Percentiles rank a stretch among this genome's conserved stretches.
These are phyloP conservation scores for Hyphopichia burtonii DNA, from an alignment of 1,139 yeast genomes.

Conservation along the genomic window DNA sequence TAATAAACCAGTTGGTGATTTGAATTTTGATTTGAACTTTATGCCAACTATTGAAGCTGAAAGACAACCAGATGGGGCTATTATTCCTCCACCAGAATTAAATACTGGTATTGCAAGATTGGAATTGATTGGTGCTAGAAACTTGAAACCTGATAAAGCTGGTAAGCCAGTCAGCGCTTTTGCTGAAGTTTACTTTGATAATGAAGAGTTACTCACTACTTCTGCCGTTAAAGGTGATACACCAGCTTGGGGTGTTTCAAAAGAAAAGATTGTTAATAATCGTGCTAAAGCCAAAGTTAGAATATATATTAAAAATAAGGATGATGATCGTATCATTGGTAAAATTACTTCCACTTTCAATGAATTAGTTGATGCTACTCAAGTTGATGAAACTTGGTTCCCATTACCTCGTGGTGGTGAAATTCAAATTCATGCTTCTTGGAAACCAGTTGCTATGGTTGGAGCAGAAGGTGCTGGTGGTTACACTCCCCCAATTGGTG, in stretches of 20 bases:
- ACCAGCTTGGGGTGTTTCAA: conserved; percentile 66
- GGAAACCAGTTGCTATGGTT: conserved; percentile 84
- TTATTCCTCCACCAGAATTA: conserved; percentile 85
- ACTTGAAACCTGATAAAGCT: conserved; percentile 34
- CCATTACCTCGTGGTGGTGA: conserved; percentile 71
- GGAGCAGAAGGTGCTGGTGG: conserved; percentile 70
- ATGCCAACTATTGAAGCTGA: conserved; percentile 80
- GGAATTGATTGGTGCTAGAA: conserved; percentile 51
- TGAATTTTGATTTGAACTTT: conserved; percentile 68
- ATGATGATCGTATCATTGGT: conserved; percentile 55
- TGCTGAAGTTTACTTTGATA: conserved; percentile 69
- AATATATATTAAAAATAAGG: conserved; percentile 64
- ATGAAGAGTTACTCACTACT: conserved; percentile 58
- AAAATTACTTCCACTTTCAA: conserved; percentile 64
- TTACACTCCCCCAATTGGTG: conserved; percentile 92
- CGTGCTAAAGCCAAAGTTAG: conserved; percentile 68
- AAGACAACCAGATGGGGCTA: conserved; percentile 79
- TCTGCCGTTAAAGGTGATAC: conserved; percentile 58
- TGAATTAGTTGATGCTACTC: conserved; percentile 73
- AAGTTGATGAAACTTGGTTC: conserved; percentile 76
- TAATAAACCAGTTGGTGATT: conserved; percentile 75
- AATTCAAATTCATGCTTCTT: conserved; percentile 62
- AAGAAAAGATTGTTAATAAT: conserved; percentile 74
- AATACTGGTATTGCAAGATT: conserved; percentile 86
- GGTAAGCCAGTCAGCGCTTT: conserved; percentile 58